phyloP scores from a whole-genome alignment of 495 filamentous ascomycete species.

The Delitschia confertaspora region DNA sequence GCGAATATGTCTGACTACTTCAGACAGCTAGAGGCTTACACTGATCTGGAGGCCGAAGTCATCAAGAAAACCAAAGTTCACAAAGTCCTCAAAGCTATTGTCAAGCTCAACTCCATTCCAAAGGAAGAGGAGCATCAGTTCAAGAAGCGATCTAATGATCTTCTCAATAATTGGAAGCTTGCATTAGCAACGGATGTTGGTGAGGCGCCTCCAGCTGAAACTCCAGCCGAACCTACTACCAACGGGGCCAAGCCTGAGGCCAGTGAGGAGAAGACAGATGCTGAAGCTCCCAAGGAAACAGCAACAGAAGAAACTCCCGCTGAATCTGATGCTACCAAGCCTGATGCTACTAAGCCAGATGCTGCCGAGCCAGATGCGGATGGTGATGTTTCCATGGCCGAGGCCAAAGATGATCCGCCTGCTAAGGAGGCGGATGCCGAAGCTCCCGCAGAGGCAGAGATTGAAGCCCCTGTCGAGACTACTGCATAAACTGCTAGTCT shows the following conservation, averaged over 20 bases:
- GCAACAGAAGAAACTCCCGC: conserved; percentile 1
- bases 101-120: conserved; percentile 73
- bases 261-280: conserved; percentile 42
- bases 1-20: conserved; percentile 65
- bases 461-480: conserved; percentile 3
- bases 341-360: conserved; percentile 6
- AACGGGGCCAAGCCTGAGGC: conserved; percentile 49
- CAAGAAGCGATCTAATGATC: conserved; percentile 62
- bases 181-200: conserved; percentile 51
- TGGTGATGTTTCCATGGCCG: conserved; percentile 21
- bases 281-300: conserved; percentile 28
- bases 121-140: conserved; percentile 78
- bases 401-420: conserved; percentile 6
- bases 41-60: conserved; percentile 75
- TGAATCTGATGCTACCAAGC: not conserved
- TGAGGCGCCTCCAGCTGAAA: conserved; percentile 22
- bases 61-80: conserved; percentile 84
- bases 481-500: too few relatives aligned
- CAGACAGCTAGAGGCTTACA: conserved; percentile 65
- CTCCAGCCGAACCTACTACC: conserved; percentile 24
- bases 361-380: too few relatives aligned
- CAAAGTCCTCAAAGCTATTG: conserved; percentile 84
- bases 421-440: conserved; percentile 2
- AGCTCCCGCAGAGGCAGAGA: conserved; percentile 1
- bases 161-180: conserved; percentile 77